Evolutionary conservation across 495 filamentous ascomycete genomes (phyloP).

Genomic region (Symbiotaphrina buchneri): DNA sequence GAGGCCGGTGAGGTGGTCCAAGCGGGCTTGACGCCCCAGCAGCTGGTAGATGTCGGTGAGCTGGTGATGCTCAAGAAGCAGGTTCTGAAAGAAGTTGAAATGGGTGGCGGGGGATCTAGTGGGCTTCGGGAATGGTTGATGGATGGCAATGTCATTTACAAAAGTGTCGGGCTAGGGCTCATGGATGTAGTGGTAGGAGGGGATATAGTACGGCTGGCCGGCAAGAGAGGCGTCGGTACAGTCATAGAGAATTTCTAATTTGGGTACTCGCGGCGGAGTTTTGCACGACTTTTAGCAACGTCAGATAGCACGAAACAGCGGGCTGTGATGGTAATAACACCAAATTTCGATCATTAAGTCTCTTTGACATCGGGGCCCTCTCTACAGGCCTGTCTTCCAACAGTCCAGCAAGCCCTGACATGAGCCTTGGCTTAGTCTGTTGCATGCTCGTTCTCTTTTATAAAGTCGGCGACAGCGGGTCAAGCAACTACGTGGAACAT

Average conservation of each 20-base stretch:
- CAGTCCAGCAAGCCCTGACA: too few species aligned
- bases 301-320: too few species aligned
- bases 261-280: too few species aligned
- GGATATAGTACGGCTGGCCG: conserved; percentile 52
- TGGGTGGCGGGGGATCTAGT: conserved; percentile 21
- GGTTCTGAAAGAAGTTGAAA: conserved; percentile 15
- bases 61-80: conserved; percentile 44
- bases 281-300: too few species aligned
- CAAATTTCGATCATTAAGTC: too few species aligned
- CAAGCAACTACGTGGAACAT: too few species aligned
- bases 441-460: too few species aligned
- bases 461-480: too few species aligned
- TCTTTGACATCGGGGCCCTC: too few species aligned
- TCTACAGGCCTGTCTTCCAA: too few species aligned
- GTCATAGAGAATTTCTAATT: conserved; percentile 43
- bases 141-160: conserved; percentile 70
- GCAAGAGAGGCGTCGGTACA: conserved; percentile 48
- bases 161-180: conserved; percentile 56
- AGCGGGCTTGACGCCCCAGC: conserved; percentile 41
- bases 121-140: conserved; percentile 48
- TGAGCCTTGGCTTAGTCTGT: too few species aligned
- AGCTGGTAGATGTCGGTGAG: conserved; percentile 75
- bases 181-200: conserved; percentile 65
- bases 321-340: too few species aligned
- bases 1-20: conserved; percentile 82